These are phyloP conservation scores for Ophiostoma sp. DNA, from an alignment of 2,329 filamentous ascomycete genomes.

Conservation along the genomic window DNA sequence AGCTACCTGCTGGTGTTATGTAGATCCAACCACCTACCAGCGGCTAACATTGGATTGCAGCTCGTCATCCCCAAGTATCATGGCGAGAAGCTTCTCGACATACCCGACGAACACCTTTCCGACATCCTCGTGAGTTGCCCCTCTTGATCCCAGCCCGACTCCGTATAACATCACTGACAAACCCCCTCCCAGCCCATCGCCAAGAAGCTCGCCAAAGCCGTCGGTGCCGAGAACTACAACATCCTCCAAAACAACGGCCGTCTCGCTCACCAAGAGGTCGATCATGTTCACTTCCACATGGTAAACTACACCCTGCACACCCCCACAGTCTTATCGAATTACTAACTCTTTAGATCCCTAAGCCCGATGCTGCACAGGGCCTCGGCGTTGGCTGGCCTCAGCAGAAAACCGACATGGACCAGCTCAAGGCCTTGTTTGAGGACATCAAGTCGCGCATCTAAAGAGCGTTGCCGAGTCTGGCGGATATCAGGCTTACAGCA, in stretches of 20 bases:
- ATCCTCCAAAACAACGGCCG: constrained; percentile 93
- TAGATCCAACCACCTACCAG: not conserved
- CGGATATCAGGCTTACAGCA: not conserved
- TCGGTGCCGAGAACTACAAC: constrained; percentile 78
- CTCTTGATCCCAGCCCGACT: not conserved
- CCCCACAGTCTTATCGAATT: not conserved
- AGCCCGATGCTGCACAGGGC: constrained; percentile 78
- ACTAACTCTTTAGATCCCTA: constrained; percentile 64
- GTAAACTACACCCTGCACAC: constrained; percentile 40
- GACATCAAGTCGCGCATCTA: constrained; percentile 88
- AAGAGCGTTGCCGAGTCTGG: not conserved
- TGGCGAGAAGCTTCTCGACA: constrained; percentile 83
- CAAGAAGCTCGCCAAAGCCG: constrained; percentile 77
- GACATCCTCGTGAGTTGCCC: constrained; percentile 65
- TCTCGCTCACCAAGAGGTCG: constrained; percentile 85
- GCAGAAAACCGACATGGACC: constrained; percentile 70
- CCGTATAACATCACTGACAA: not conserved
- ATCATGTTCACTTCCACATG: constrained; percentile 95
- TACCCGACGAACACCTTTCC: constrained; percentile 78
- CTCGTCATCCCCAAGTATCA: constrained; percentile 96
- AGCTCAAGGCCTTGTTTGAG: constrained; percentile 71
- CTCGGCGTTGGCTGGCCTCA: constrained; percentile 69
- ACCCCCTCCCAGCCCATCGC: constrained; percentile 56
- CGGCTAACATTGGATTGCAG: constrained; percentile 40
- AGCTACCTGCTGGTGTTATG: not conserved